Evolutionary conservation across 2,329 filamentous ascomycete species (phyloP), one percentile per base, ranked within the genome.

Genomic region (Colletotrichum sp.): DNA sequence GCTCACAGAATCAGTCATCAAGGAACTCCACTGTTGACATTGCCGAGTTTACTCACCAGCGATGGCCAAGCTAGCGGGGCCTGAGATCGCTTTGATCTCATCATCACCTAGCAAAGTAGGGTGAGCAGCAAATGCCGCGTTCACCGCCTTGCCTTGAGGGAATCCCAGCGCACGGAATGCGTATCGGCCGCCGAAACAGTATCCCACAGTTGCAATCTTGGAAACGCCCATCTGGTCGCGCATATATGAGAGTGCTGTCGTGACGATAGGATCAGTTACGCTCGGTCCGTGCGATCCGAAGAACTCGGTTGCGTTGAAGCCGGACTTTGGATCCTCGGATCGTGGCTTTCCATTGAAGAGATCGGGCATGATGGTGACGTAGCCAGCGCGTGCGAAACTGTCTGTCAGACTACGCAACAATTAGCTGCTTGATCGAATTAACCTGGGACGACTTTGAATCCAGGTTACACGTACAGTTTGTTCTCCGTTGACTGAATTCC

Each of bases 151-250:
- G 13, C 87, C 89, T 48, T 84, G 81, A 39, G 86, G 87, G 1
- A 66, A 44, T 7, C 72, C 72, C 18, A 91, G 83, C 80, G 87
- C 90, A 72, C 92, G 85, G 71, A 89, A 89, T 6, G 89, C 84
- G 78, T 89, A 90, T 30, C 90, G 90, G n/a, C 90, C 92, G 3
- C 92, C 92, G 79, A 92, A 93, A 82, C 92, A 94, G 82, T 93
- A 94, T 5, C 92, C 92, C 0, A 90, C 89, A 2, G 87, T 88
- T 4, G 87, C 91, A 71, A 94, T 85, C 65, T 86, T 88, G 62
- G 86, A 86, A 15, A 89, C 83, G n/a, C 89, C 89, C 39, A 88
- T 82, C 18, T 84, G 84, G 68, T 82, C 80, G 67, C 86, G 85
- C 79, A 91, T 81, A 78, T 89, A 85, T 15, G 82, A 81, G 67